These are phyloP conservation scores for Cyberlindnera suaveolens DNA, from an alignment of 805 yeast genomes.

Conservation along the genomic window DNA sequence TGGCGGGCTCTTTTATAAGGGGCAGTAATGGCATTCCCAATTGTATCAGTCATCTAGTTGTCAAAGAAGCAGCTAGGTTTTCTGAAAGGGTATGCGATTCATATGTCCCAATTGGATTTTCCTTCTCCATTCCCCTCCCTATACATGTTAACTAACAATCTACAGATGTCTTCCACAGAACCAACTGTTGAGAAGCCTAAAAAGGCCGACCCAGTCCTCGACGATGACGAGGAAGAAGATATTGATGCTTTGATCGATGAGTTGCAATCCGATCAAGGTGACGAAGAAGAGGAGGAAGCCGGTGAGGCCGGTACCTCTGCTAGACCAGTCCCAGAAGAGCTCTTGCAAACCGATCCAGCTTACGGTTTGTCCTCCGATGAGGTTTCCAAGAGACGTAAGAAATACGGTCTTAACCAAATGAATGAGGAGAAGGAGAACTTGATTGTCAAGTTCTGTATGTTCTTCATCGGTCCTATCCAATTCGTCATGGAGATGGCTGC, in stretches of 20 bases:
- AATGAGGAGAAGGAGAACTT: conserved; percentile 81
- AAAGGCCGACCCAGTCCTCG: conserved; percentile 40
- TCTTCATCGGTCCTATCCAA: conserved; percentile 93
- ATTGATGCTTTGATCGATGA: conserved; percentile 71
- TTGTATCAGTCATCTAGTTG: not conserved
- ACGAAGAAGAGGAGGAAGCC: conserved; percentile 40
- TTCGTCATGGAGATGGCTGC: conserved; percentile 98
- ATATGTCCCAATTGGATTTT: not conserved
- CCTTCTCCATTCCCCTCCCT: not conserved
- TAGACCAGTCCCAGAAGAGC: conserved; percentile 81
- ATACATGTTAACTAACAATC: conserved; percentile 5
- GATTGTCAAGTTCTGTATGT: conserved; percentile 73
- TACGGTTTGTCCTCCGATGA: conserved; percentile 75
- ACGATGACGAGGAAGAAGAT: conserved; percentile 61
- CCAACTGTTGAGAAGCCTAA: conserved; percentile 52
- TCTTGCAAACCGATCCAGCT: conserved; percentile 75
- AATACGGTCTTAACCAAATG: conserved; percentile 87
- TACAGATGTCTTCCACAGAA: conserved; percentile 29
- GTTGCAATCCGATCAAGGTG: conserved; percentile 61
- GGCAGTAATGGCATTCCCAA: not conserved
- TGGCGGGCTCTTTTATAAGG: too few species aligned
- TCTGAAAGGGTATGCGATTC: too few species aligned
- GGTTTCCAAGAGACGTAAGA: conserved; percentile 79
- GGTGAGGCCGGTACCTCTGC: conserved; percentile 48
- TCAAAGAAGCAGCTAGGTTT: not conserved